Base-by-base conservation (phyloP, 192 early-diverging fungal species). In the Spinellus fusiger region DNA sequence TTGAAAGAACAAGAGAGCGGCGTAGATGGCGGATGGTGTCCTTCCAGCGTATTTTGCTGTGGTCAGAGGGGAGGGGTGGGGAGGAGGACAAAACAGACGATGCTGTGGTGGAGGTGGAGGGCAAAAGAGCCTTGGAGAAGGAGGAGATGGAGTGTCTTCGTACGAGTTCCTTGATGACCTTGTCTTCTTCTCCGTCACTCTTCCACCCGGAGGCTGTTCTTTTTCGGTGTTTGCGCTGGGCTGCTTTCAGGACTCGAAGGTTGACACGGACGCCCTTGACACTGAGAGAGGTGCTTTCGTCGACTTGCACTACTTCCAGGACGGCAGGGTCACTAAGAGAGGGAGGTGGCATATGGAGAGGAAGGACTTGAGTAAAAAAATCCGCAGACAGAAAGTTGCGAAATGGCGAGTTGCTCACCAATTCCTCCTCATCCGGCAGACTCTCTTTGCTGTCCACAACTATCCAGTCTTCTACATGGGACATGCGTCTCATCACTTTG, bases 401-500 rank as follows among this genome's bases (percentile, higher is more conserved):
- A 48, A 71, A 51, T 27, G 63, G 63, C 18, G 63, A 60, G 25
- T 61, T 56, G 7, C 40, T 44, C 40, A 60, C 58, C 51, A 71
- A 59, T 65, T 71, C 69, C 26, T 71, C 69, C 61, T 71, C 69
- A 50, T 71, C 69, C n/a, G 69, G 69, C 22, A 71, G 27, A 32
- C 56, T 49, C 60, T 71, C 69, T 56, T 71, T 71, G 40, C 63
- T 65, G 49, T 71, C 69, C 9, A 71, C 69, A 18, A 33, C 48
- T 18, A 65, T 58, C 69, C 69, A 71, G 46, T 71, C 59, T 47
- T 71, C 69, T 26, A 71, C 69, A 56, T 71, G 69, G n/a, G 69
- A 71, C 69, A 71, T 71, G 8, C 69, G 51, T 59, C 69, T 49
- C 31, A 67, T 38, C 16, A 31, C 9, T 8, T 37, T 26, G 18